A percentile compares a stretch with the other conserved stretches of the same genome.
phyloP scores from a whole-genome alignment of 116 monocot genomes.

The Phalaenopsis hybrid region DNA sequence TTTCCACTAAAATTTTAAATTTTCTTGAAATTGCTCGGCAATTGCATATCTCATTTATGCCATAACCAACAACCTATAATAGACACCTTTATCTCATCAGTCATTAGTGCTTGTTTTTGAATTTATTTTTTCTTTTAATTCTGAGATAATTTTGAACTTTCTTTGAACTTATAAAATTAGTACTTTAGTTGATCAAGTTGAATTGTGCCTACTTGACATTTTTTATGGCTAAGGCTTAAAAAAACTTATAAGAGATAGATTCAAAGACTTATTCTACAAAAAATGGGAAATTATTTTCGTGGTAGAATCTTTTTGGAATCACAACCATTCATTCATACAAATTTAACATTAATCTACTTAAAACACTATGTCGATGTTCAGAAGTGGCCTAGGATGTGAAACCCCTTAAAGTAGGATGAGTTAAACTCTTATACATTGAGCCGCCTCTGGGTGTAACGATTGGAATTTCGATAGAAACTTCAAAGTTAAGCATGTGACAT shows the following conservation, averaged over 20 bases:
- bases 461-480: too few relatives aligned
- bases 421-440: too few relatives aligned
- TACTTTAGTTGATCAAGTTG: background rate
- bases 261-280: background rate
- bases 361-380: background rate
- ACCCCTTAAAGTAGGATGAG: too few relatives aligned
- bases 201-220: background rate
- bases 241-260: background rate
- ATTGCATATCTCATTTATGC: background rate
- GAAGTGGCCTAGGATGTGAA: too few relatives aligned
- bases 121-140: background rate
- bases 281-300: background rate
- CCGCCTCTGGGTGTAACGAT: too few relatives aligned
- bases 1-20: background rate
- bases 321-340: background rate
- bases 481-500: too few relatives aligned
- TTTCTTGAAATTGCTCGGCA: background rate
- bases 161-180: background rate
- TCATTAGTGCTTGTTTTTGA: background rate
- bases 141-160: background rate
- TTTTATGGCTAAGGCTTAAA: background rate
- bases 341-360: background rate
- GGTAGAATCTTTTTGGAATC: background rate
- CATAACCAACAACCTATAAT: background rate
- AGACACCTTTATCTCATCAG: background rate